phyloP scores from a whole-genome alignment of 768 basidiomycete genomes.

The Nevesoporus exiguus region DNA sequence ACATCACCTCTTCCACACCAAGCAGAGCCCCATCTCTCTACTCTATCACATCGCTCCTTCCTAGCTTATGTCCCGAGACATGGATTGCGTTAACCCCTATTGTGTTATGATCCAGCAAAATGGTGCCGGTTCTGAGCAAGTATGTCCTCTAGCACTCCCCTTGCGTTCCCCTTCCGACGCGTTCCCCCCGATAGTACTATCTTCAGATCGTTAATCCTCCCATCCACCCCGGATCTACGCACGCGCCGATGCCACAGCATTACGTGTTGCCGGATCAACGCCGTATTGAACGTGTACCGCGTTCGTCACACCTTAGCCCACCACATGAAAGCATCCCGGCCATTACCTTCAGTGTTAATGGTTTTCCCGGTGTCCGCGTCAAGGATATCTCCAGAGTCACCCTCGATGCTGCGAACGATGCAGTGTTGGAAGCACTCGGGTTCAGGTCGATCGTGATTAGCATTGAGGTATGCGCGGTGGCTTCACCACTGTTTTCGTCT shows the following conservation, averaged over 20 bases:
- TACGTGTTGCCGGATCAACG: slow-evolving; percentile 17
- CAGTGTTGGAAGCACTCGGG: slow-evolving; percentile 12
- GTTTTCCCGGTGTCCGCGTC: slow-evolving; percentile 20
- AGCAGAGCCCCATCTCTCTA: slow-evolving; percentile 5
- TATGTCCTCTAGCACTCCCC: neutral
- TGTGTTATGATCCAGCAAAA: neutral
- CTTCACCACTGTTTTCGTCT: neutral
- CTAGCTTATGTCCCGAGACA: neutral
- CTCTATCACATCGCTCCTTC: neutral
- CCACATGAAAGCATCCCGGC: slow-evolving; percentile 11
- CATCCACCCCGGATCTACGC: slow-evolving; percentile 14
- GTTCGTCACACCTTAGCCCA: slow-evolving; percentile 9
- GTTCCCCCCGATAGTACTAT: slow-evolving; percentile 13
- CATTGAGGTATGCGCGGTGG: slow-evolving; percentile 16
- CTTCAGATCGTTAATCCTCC: slow-evolving; percentile 11
- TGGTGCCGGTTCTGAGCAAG: slow-evolving; percentile 3
- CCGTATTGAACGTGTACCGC: slow-evolving; percentile 21
- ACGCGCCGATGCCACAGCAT: slow-evolving; percentile 17
- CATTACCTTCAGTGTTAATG: slow-evolving; percentile 16
- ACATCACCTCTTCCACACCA: neutral
- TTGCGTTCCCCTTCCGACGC: neutral
- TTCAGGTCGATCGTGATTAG: slow-evolving; percentile 22
- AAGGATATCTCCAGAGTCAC: slow-evolving; percentile 12
- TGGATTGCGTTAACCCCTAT: neutral
- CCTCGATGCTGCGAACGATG: slow-evolving; percentile 20